A percentile compares a stretch with the other conserved stretches of the same genome.
Conservation (phyloP, 169 alveolate genomes). For the Plasmodium billcollinsi region DNA sequence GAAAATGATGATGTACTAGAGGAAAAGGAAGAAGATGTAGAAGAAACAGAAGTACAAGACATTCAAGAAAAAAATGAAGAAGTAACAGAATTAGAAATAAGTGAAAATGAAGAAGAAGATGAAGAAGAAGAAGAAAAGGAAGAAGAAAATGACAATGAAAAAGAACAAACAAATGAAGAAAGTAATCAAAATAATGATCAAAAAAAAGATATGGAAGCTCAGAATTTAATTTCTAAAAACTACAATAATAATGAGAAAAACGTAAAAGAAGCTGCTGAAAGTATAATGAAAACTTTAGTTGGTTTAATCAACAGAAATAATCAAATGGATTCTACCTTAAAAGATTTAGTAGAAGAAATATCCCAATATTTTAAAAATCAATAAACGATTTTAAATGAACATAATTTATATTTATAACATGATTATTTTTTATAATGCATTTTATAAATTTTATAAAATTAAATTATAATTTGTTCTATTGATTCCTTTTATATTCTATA, state of each 20-base stretch:
- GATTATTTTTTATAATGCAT: too few species aligned
- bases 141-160: neutral
- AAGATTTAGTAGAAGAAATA: slow-evolving; percentile 7
- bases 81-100: slow-evolving; percentile 6
- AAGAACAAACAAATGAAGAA: neutral
- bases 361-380: neutral
- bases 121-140: slow-evolving; percentile 12
- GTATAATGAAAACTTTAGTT: slow-evolving; percentile 4
- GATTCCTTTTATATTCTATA: too few species aligned
- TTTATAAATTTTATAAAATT: too few species aligned
- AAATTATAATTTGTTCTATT: too few species aligned
- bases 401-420: too few species aligned
- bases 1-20: slow-evolving; percentile 12
- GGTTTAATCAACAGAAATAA: neutral
- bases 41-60: neutral
- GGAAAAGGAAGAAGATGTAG: neutral
- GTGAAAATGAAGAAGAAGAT: slow-evolving; percentile 2
- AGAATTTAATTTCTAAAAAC: neutral
- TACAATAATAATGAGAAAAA: neutral
- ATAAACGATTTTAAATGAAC: too few species aligned
- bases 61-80: neutral
- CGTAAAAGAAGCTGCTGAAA: slow-evolving; percentile 2
- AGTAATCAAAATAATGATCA: neutral
- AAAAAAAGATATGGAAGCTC: slow-evolving; percentile 5
- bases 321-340: neutral